Percentiles rank a stretch among this genome's conserved stretches.
Conservation (phyloP, 257 asterid genomes). For the Solanum gandarillasii region DNA sequence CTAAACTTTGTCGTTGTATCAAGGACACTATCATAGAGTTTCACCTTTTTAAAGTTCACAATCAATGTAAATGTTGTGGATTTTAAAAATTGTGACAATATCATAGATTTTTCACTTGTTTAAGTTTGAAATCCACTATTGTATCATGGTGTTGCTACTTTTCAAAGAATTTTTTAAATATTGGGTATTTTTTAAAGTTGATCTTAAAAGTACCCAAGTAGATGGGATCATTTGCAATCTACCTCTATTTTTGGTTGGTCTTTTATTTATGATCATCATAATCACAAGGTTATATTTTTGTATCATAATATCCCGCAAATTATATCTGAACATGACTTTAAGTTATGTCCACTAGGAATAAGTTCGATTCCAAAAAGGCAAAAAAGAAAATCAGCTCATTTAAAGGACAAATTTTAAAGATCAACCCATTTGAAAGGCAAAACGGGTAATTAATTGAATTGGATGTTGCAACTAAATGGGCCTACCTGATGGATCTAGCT, state of each 20-base stretch:
- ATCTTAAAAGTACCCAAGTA: background rate
- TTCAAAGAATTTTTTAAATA: background rate
- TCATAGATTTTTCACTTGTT: background rate
- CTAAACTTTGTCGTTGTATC: accelerated
- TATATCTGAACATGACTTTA: background rate
- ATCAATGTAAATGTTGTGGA: background rate
- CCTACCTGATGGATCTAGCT: slow-evolving; percentile 47
- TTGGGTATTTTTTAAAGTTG: too few species aligned
- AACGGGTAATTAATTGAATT: background rate
- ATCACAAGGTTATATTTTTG: too few species aligned
- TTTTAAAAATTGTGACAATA: background rate
- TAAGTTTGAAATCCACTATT: background rate
- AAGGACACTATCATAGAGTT: background rate
- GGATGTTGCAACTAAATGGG: background rate
- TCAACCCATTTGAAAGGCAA: background rate
- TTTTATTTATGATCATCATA: too few species aligned
- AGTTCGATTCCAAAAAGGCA: background rate
- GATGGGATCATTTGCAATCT: background rate
- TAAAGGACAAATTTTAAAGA: too few species aligned
- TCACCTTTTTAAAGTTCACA: background rate
- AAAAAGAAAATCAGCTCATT: too few species aligned
- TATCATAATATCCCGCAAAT: too few species aligned
- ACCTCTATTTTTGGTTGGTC: background rate
- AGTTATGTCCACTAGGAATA: too few species aligned
- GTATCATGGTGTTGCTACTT: background rate